These are phyloP conservation scores for Ammopiptanthus mongolicus DNA, from an alignment of 306 rosid genomes.

Conservation along the genomic window DNA sequence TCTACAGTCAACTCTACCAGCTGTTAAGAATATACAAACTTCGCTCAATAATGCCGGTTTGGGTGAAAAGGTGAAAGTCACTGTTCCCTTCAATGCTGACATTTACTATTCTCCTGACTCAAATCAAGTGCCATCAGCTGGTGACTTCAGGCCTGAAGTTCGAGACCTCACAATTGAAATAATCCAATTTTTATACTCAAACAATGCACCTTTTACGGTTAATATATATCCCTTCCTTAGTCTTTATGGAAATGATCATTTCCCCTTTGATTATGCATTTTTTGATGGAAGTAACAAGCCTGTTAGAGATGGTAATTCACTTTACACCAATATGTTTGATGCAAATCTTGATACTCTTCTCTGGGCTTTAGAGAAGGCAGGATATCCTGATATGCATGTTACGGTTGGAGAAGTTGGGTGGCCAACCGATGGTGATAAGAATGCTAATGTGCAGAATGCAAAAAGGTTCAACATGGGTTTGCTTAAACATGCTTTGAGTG, in stretches of 20 bases:
- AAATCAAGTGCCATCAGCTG: constrained; percentile 82
- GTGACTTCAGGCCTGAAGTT: constrained; percentile 76
- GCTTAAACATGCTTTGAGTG: constrained; percentile 52
- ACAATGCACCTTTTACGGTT: constrained; percentile 75
- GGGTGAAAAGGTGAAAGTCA: constrained; percentile 65
- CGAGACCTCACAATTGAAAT: constrained; percentile 54
- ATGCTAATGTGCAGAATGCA: constrained; percentile 56
- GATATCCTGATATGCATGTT: constrained; percentile 60
- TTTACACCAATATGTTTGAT: constrained; percentile 80
- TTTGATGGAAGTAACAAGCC: constrained; percentile 67
- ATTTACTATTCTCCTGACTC: constrained; percentile 74
- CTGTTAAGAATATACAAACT: constrained; percentile 71
- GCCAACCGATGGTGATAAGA: constrained; percentile 81
- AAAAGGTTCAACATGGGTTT: constrained; percentile 70
- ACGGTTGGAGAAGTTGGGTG: constrained; percentile 85
- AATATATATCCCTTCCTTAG: constrained; percentile 87
- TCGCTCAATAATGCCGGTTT: constrained; percentile 61
- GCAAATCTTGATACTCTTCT: constrained; percentile 76
- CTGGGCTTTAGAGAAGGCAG: constrained; percentile 59
- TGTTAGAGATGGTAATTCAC: constrained; percentile 49
- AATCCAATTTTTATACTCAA: constrained; percentile 47
- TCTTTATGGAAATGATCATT: constrained; percentile 63
- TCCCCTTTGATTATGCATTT: constrained; percentile 85
- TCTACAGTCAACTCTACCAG: constrained; percentile 58
- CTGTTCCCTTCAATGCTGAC: constrained; percentile 97